Evolutionary conservation across 768 basidiomycete species (phyloP).

Genomic region (Boletellus emodensis): DNA sequence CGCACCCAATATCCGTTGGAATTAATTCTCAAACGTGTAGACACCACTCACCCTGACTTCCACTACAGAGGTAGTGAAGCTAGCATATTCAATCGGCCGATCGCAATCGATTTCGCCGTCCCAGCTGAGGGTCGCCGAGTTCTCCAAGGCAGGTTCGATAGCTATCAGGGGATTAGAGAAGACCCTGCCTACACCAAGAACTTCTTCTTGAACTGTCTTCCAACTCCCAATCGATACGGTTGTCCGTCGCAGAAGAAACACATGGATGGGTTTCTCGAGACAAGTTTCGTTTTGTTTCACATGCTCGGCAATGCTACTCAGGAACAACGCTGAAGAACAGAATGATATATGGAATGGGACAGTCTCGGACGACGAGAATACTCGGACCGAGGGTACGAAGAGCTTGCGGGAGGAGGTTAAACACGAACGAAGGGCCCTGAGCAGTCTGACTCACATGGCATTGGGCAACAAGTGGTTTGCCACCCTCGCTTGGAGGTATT

Average conservation of each 20-base stretch:
- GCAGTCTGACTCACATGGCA: constrained; percentile 26
- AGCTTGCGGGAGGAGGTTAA: constrained; percentile 37
- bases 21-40: neutral
- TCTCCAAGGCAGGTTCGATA: constrained; percentile 24
- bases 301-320: constrained; percentile 12
- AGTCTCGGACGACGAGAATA: constrained; percentile 51
- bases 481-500: constrained; percentile 1
- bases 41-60: constrained; percentile 44
- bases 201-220: constrained; percentile 19
- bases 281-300: constrained; percentile 6
- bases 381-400: constrained; percentile 56
- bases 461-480: constrained; percentile 17
- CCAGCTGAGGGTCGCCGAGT: constrained; percentile 51
- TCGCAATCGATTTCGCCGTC: constrained; percentile 50
- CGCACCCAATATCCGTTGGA: neutral
- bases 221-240: constrained; percentile 32
- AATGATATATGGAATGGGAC: constrained; percentile 69
- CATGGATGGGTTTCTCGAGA: constrained; percentile 37
- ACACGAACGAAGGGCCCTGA: neutral
- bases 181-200: constrained; percentile 48
- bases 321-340: constrained; percentile 42
- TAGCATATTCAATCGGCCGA: constrained; percentile 38
- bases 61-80: constrained; percentile 48
- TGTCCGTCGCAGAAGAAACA: constrained; percentile 55
- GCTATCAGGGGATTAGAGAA: constrained; percentile 36